Conservation (phyloP, 495 filamentous ascomycete species). For the Trichoderma virens region DNA sequence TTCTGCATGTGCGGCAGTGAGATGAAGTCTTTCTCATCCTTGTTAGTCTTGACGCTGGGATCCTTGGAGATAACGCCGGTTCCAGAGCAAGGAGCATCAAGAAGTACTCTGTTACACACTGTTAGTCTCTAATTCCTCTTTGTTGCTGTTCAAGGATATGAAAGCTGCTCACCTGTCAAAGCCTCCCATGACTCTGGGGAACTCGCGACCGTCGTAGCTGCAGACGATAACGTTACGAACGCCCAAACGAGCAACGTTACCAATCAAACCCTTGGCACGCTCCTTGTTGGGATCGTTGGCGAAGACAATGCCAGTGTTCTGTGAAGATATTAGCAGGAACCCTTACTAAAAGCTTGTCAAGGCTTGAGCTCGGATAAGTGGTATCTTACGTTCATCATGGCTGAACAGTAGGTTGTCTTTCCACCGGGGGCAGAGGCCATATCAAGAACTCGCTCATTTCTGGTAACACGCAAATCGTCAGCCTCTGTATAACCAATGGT, state of each 20-base stretch:
- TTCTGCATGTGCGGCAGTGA: constrained; percentile 88
- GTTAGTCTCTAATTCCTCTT: neutral
- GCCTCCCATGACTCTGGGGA: constrained; percentile 88
- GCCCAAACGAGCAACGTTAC: constrained; percentile 94
- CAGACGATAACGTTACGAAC: constrained; percentile 90
- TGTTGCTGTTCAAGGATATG: neutral
- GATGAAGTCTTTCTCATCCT: constrained; percentile 88
- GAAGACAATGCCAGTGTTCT: constrained; percentile 88
- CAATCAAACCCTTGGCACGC: constrained; percentile 92
- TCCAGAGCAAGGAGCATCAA: constrained; percentile 40
- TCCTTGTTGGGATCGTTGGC: constrained; percentile 93
- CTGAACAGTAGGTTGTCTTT: constrained; percentile 94
- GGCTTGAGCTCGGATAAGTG: no score
- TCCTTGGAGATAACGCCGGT: constrained; percentile 90
- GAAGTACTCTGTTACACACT: constrained; percentile 19
- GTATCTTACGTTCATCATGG: constrained; percentile 78
- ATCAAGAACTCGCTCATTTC: constrained; percentile 74
- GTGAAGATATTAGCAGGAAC: neutral
- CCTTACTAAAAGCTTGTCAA: neutral
- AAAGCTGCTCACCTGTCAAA: constrained; percentile 51
- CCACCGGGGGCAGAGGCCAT: constrained; percentile 98
- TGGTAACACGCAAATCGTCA: constrained; percentile 26
- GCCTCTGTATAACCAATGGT: no score
- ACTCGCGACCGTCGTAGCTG: constrained; percentile 86
- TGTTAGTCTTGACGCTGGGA: constrained; percentile 91